These are phyloP conservation scores for Nadsonia fulvescens DNA, from an alignment of 805 yeast species.

Conservation along the genomic window DNA sequence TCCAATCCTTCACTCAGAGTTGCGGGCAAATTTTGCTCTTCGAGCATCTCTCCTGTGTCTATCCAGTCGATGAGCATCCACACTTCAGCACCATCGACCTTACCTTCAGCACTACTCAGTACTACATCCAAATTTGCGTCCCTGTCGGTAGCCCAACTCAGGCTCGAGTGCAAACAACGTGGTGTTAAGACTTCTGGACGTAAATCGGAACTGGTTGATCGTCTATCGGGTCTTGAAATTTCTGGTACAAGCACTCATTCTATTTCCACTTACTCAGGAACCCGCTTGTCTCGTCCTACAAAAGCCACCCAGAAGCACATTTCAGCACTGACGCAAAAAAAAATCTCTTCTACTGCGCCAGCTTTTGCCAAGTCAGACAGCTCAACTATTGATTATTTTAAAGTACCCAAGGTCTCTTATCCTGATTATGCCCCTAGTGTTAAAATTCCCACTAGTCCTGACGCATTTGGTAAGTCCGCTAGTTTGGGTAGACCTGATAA, in stretches of 20 bases:
- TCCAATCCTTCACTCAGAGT: too few relatives aligned
- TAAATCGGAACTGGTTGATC: slow-evolving; percentile 35
- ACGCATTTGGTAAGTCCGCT: slow-evolving; percentile 4
- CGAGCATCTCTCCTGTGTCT: too few relatives aligned
- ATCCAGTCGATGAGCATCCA: slow-evolving; percentile 11
- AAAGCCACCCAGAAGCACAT: too few relatives aligned
- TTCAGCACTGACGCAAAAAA: slow-evolving; percentile 5
- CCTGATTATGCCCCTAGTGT: slow-evolving; percentile 13
- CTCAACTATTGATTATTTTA: slow-evolving; percentile 21
- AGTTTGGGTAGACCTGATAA: too few relatives aligned
- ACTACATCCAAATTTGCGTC: slow-evolving; percentile 14
- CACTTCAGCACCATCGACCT: slow-evolving; percentile 15
- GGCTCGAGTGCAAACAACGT: slow-evolving; percentile 38
- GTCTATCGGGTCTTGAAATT: slow-evolving; percentile 12
- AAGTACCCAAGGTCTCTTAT: slow-evolving; percentile 19
- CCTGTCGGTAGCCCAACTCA: slow-evolving; percentile 37
- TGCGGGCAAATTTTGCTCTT: too few relatives aligned
- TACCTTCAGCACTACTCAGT: slow-evolving; percentile 16
- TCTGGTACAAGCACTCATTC: background rate
- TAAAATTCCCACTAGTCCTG: slow-evolving; percentile 5
- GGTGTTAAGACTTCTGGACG: slow-evolving; percentile 46
- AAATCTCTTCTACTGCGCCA: slow-evolving; percentile 10
- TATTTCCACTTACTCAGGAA: too few relatives aligned
- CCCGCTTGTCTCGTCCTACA: too few relatives aligned
- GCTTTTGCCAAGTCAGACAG: slow-evolving; percentile 17